phyloP scores from a whole-genome alignment of 495 filamentous ascomycete species.

The Physcia stellaris region DNA sequence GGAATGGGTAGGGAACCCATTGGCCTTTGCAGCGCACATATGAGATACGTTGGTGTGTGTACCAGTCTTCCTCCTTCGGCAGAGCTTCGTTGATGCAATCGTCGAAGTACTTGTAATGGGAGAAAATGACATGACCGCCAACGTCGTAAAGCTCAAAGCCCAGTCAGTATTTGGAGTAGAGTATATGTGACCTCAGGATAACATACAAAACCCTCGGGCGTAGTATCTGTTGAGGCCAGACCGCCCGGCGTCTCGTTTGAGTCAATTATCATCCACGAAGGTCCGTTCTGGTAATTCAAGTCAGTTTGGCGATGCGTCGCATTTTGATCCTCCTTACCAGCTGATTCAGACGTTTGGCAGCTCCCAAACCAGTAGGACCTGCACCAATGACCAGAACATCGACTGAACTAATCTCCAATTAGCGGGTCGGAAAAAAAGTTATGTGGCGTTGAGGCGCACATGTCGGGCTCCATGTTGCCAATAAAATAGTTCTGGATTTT shows the following conservation, averaged over 20 bases:
- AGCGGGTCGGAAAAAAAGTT: too few relatives aligned
- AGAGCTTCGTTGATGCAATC: constrained; percentile 96
- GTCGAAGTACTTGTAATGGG: constrained; percentile 99
- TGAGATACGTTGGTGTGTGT: constrained; percentile 93
- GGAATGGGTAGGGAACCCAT: constrained; percentile 99
- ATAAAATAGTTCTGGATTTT: too few relatives aligned
- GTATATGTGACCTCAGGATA: constrained; percentile 7
- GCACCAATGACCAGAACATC: constrained; percentile 98
- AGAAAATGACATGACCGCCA: constrained; percentile 99
- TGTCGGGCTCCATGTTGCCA: too few relatives aligned
- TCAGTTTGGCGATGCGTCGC: constrained; percentile 7
- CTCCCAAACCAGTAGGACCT: constrained; percentile 91
- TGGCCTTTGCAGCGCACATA: constrained; percentile 92
- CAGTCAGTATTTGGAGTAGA: constrained; percentile 1
- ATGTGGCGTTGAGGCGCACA: too few relatives aligned
- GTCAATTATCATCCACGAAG: constrained; percentile 94
- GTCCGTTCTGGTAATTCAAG: constrained; percentile 46
- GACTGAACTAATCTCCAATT: constrained; percentile 81
- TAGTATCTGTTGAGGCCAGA: constrained; percentile 92
- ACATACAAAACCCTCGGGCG: constrained; percentile 94
- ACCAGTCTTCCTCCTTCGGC: constrained; percentile 90
- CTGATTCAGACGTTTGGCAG: constrained; percentile 94
- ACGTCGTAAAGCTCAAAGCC: constrained; percentile 82
- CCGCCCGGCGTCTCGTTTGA: constrained; percentile 87
- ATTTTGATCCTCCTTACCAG: constrained; percentile 46